Percentiles rank a stretch among this genome's conserved stretches.
phyloP scores from a whole-genome alignment of 345 rosid genomes.

The Toxicodendron radicans region DNA sequence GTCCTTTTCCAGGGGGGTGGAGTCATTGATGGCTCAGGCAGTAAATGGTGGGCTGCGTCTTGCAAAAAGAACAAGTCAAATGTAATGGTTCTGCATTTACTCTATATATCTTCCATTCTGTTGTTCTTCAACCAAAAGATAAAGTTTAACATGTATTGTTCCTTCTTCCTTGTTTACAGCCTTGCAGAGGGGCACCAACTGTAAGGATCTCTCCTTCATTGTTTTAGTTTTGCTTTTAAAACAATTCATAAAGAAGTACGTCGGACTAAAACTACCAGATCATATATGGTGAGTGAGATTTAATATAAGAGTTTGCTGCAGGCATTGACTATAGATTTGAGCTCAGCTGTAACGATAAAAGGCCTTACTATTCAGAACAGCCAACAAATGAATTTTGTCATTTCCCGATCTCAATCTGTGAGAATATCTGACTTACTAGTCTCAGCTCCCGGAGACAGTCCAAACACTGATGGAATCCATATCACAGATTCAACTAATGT shows the following conservation, averaged over 20 bases:
- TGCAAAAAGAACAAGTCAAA: conserved; percentile 93
- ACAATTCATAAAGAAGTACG: neutral
- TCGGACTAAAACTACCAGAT: conserved; percentile 3
- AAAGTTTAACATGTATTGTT: conserved; percentile 26
- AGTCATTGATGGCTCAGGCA: conserved; percentile 92
- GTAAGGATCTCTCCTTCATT: conserved; percentile 40
- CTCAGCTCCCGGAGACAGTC: conserved; percentile 88
- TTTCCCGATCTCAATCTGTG: conserved; percentile 63
- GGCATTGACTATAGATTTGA: conserved; percentile 93
- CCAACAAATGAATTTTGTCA: conserved; percentile 93
- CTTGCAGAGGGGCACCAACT: conserved; percentile 89
- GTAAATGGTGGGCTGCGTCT: conserved; percentile 98
- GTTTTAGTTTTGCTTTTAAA: conserved; percentile 18
- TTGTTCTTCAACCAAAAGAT: conserved; percentile 9
- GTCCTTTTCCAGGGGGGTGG: conserved; percentile 84
- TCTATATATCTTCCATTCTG: conserved; percentile 5
- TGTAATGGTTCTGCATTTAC: conserved; percentile 40
- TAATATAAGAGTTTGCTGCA: conserved; percentile 36
- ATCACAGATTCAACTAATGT: conserved; percentile 77
- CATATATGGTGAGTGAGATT: conserved; percentile 11
- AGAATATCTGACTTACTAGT: conserved; percentile 61
- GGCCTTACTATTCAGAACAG: conserved; percentile 86
- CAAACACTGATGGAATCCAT: conserved; percentile 97
- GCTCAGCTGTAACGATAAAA: conserved; percentile 66
- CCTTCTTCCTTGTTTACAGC: conserved; percentile 50